Conservation (phyloP, 306 rosid genomes). For the Castanea crenata region DNA sequence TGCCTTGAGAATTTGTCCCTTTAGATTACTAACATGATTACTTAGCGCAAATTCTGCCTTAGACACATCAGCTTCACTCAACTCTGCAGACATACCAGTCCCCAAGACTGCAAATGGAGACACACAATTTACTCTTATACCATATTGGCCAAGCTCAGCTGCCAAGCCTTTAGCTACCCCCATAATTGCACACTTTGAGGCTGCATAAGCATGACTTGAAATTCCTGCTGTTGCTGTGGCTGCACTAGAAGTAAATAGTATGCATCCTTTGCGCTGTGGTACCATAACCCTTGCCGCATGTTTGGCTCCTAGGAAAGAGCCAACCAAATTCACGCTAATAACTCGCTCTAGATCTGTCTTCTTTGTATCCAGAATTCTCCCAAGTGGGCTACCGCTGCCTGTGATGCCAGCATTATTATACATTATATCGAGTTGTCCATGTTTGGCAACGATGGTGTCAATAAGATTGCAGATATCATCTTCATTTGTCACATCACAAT, state of each 20-base stretch:
- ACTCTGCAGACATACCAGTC: background rate
- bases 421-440: slow-evolving; percentile 33
- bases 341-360: slow-evolving; percentile 19
- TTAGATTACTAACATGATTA: background rate
- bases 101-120: slow-evolving; percentile 16
- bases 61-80: background rate
- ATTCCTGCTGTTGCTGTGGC: slow-evolving; percentile 24
- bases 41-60: background rate
- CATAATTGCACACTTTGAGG: slow-evolving; percentile 20
- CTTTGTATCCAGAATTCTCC: slow-evolving; percentile 17
- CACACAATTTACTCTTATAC: slow-evolving; percentile 33
- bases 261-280: slow-evolving; percentile 22
- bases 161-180: slow-evolving; percentile 25
- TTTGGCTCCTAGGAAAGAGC: slow-evolving; percentile 33
- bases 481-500: slow-evolving; percentile 31
- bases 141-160: slow-evolving; percentile 26
- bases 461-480: slow-evolving; percentile 20
- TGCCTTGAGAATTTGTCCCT: slow-evolving; percentile 5
- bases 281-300: slow-evolving; percentile 38
- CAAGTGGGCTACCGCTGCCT: background rate
- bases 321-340: slow-evolving; percentile 23
- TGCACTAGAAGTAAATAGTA: slow-evolving; percentile 27
- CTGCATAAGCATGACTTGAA: slow-evolving; percentile 23
- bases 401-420: slow-evolving; percentile 35
- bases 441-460: slow-evolving; percentile 15